A percentile compares a stretch with the other conserved stretches of the same genome.
Evolutionary conservation across 2,329 filamentous ascomycete species (phyloP).

Genomic region (Capronia epimyces): DNA sequence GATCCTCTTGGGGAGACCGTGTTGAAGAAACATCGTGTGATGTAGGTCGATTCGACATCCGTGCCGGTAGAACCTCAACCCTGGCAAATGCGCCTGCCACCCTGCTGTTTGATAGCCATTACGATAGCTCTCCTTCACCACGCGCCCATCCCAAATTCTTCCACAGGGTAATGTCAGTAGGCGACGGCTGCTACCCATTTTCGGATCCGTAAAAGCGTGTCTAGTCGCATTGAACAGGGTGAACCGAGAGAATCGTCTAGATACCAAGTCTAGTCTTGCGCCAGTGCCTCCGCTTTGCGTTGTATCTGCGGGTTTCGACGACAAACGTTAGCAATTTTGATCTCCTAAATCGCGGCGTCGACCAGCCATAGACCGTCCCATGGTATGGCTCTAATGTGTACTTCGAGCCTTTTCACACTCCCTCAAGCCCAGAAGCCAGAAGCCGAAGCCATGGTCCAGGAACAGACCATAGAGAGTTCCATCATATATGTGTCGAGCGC

Average conservation of each 20-base stretch:
- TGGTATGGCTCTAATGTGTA: neutral
- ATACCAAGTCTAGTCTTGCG: conserved; percentile 99
- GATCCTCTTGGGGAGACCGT: neutral
- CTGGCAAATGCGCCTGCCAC: neutral
- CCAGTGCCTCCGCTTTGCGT: conserved; percentile 99
- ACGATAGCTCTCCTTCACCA: neutral
- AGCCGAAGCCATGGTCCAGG: too few relatives aligned
- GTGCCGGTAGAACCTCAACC: too few relatives aligned
- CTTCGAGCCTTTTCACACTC: too few relatives aligned
- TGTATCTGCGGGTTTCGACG: conserved; percentile 65
- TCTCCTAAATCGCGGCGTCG: neutral
- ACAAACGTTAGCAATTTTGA: conserved; percentile 5
- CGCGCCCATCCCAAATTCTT: neutral
- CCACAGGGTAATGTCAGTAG: neutral
- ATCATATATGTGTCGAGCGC: neutral
- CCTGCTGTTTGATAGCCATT: neutral
- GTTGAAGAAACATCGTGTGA: neutral
- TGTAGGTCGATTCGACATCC: neutral
- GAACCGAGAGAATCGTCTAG: conserved; percentile 57
- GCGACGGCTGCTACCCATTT: neutral
- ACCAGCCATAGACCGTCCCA: too few relatives aligned
- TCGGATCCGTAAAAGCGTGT: neutral
- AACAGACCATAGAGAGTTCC: too few relatives aligned
- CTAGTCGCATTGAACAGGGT: neutral
- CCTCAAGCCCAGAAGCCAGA: too few relatives aligned